Conservation (phyloP, 2,329 filamentous ascomycete genomes). For the Neofusicoccum parvum region DNA sequence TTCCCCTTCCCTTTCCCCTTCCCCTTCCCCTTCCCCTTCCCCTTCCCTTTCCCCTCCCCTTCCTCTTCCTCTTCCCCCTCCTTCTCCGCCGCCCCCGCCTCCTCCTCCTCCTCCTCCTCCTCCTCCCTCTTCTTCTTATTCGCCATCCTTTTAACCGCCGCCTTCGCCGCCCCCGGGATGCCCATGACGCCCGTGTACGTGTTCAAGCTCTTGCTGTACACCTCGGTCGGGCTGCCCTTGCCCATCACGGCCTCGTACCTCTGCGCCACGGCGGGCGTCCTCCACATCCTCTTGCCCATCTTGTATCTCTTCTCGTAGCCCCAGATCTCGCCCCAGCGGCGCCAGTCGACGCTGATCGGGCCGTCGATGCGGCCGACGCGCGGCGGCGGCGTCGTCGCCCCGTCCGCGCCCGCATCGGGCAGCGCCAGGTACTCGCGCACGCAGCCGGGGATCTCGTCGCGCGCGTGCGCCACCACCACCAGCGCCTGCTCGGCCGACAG, state of each 20-base stretch:
- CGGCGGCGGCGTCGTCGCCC: conserved; percentile 42
- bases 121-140: background rate
- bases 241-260: background rate
- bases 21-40: background rate
- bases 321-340: conserved; percentile 70
- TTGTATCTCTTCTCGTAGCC: background rate
- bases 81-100: background rate
- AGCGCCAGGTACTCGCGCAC: conserved; percentile 85
- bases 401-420: conserved; percentile 70
- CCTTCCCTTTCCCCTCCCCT: background rate
- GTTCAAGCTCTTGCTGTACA: background rate
- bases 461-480: conserved; percentile 88
- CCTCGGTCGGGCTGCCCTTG: background rate
- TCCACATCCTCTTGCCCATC: too few species aligned
- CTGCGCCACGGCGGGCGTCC: background rate
- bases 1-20: background rate
- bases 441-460: conserved; percentile 84
- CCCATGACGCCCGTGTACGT: background rate
- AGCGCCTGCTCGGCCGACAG: conserved; percentile 74
- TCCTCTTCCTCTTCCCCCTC: background rate
- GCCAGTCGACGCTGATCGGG: conserved; percentile 59
- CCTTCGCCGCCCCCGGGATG: too few species aligned
- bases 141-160: background rate
- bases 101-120: background rate
- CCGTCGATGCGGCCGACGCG: conserved; percentile 66